These are phyloP conservation scores for Aspergillus sclerotiicarbonarius DNA, from an alignment of 495 filamentous ascomycete species.

Conservation along the genomic window DNA sequence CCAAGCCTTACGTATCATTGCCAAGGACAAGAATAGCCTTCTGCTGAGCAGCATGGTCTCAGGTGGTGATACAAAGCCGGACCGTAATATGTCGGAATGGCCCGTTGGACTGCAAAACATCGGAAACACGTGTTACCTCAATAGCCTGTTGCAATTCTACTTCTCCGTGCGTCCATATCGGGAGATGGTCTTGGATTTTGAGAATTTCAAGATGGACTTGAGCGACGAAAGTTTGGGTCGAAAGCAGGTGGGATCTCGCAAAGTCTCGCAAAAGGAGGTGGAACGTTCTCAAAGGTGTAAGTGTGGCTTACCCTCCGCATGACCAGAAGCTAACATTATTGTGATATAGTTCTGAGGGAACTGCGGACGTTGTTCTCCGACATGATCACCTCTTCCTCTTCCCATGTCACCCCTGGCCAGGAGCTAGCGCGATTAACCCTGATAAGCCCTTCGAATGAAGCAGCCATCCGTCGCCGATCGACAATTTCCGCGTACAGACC, in stretches of 20 bases:
- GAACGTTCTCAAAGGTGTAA: slow-evolving; percentile 69
- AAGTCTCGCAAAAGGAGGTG: slow-evolving; percentile 59
- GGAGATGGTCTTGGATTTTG: slow-evolving; percentile 72
- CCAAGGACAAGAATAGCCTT: slow-evolving; percentile 45
- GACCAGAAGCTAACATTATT: slow-evolving; percentile 4
- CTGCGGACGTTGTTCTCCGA: slow-evolving; percentile 69
- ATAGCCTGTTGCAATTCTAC: slow-evolving; percentile 93
- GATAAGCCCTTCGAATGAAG: slow-evolving; percentile 59
- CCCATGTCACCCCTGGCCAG: slow-evolving; percentile 63
- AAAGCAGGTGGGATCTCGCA: slow-evolving; percentile 65
- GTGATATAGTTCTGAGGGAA: slow-evolving; percentile 61
- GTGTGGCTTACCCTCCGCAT: slow-evolving; percentile 24
- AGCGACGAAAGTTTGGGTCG: slow-evolving; percentile 55
- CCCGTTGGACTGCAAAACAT: slow-evolving; percentile 89
- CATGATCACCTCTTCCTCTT: slow-evolving; percentile 58
- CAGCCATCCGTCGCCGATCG: slow-evolving; percentile 54
- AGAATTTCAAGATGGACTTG: slow-evolving; percentile 63
- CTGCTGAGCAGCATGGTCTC: slow-evolving; percentile 37
- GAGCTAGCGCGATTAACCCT: slow-evolving; percentile 83
- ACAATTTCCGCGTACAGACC: slow-evolving; percentile 44
- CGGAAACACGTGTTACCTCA: slow-evolving; percentile 96
- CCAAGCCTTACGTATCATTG: slow-evolving; percentile 50
- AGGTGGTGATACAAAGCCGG: slow-evolving; percentile 32
- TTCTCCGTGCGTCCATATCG: slow-evolving; percentile 83
- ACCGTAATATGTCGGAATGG: slow-evolving; percentile 46